Base-by-base conservation (phyloP, 306 rosid genomes). In the Citrullus mucosospermus region DNA sequence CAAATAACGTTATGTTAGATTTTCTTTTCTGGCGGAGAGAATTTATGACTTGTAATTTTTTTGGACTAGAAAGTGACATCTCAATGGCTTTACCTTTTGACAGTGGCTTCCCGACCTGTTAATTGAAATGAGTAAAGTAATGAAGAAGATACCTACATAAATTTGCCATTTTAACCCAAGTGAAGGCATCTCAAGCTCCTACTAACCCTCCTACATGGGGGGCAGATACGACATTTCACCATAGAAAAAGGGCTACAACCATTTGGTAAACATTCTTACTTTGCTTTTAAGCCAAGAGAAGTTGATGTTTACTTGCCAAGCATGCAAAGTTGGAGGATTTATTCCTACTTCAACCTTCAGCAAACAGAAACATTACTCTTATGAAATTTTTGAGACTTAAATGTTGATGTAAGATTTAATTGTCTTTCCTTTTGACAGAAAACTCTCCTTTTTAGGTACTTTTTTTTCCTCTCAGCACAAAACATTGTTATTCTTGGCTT, bases 251-350 rank as follows among this genome's bases (percentile, higher is more conserved):
- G 71, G 32, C 80, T 50, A 65, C 30, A 67, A n/a, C 74, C 51
- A 67, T 67, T 4, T 78, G 76, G 77, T 50, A 62, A 75, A 76
- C 46, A 80, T 55, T 80, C 78, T 84, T 73, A 20, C 96, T 89
- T 92, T 87, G 85, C 89, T 92, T 90, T 11, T 4, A 90, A 90
- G 92, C 89, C 83, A 88, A 88, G 88, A 79, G 85, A 85, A 83
- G 80, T 13, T 63, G 80, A 87, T 84, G 89, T 70, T 92, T 86
- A 85, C 91, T 80, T 93, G 91, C 85, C 80, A 69, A 10, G 50
- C 77, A 88, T 90, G 90, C 89, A 83, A 93, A 92, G 86, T 68
- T 73, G 82, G 78, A 62, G 78, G 83, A 14, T 72, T 30, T 48
- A 81, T 88, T 83, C 79, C 62, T 20, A 25, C 79, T 20, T 76